phyloP scores from a whole-genome alignment of 1,284 basidiomycete genomes.

The Uromyces viciae-fabae region DNA sequence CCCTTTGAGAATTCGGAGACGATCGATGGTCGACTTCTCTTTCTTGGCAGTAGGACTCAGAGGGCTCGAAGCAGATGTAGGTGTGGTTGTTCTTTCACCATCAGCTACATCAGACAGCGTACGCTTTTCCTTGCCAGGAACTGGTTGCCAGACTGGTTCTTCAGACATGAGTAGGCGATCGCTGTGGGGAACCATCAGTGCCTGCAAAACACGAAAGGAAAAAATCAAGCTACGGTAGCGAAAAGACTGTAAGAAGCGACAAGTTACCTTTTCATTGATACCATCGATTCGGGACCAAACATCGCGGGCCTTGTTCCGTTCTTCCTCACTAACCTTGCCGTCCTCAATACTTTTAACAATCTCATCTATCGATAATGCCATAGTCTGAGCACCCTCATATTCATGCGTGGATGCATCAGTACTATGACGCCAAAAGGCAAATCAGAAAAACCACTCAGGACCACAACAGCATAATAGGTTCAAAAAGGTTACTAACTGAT shows the following conservation, averaged over 20 bases:
- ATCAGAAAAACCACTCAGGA: neutral
- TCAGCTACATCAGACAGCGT: constrained; percentile 38
- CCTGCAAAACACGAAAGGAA: constrained; percentile 49
- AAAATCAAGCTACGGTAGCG: neutral
- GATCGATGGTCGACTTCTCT: constrained; percentile 38
- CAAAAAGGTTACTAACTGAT: constrained; percentile 27
- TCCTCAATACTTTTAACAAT: constrained; percentile 95
- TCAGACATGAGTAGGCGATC: constrained; percentile 83
- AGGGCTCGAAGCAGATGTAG: neutral
- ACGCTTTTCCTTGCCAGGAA: constrained; percentile 32
- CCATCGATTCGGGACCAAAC: constrained; percentile 93
- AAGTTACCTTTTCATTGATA: constrained; percentile 63
- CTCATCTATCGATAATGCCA: constrained; percentile 93
- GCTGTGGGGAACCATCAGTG: constrained; percentile 78
- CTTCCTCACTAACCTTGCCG: constrained; percentile 92
- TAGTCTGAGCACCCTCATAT: constrained; percentile 89
- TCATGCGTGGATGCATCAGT: constrained; percentile 95
- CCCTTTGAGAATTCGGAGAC: constrained; percentile 41
- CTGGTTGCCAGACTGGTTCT: constrained; percentile 56
- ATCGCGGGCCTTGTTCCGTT: constrained; percentile 87
- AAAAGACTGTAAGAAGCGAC: neutral
- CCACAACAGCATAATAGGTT: neutral
- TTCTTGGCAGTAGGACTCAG: constrained; percentile 11
- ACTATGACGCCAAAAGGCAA: neutral
- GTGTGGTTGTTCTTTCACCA: neutral